Conservation (phyloP, 768 basidiomycete species). For the Ramaria sp. region DNA sequence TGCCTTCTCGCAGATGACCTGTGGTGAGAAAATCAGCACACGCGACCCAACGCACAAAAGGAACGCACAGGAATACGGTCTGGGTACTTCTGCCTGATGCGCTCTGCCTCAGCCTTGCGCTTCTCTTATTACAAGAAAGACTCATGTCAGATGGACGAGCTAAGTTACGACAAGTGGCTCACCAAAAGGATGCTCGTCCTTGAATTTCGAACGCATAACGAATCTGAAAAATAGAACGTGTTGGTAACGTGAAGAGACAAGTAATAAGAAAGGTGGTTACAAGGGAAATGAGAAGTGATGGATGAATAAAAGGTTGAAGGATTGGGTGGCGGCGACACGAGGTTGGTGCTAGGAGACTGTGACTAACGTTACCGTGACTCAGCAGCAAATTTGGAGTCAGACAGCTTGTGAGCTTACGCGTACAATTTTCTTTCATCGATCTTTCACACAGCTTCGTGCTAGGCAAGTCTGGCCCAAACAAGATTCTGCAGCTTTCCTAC, state of each 20-base stretch:
- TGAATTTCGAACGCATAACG: constrained; percentile 88
- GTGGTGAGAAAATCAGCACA: neutral
- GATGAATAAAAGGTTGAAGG: neutral
- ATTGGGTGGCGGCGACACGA: neutral
- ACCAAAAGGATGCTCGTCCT: constrained; percentile 99
- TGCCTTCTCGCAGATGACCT: constrained; percentile 99
- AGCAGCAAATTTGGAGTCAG: too few relatives aligned
- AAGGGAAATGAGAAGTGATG: neutral
- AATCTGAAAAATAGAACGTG: neutral
- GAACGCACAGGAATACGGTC: constrained; percentile 90
- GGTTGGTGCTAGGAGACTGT: neutral
- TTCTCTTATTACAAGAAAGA: constrained; percentile 53
- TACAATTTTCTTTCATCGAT: too few relatives aligned
- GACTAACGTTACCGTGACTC: constrained; percentile 1
- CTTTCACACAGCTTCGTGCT: too few relatives aligned
- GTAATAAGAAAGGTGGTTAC: neutral
- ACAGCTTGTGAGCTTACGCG: too few relatives aligned
- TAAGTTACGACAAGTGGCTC: constrained; percentile 20
- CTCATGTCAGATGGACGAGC: constrained; percentile 13
- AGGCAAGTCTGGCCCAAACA: too few relatives aligned
- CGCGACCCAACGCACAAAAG: constrained; percentile 7
- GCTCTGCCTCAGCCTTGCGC: constrained; percentile 98
- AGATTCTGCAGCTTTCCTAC: too few relatives aligned
- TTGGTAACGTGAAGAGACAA: neutral
- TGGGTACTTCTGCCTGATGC: constrained; percentile 96